Base-by-base conservation (phyloP, 2,329 filamentous ascomycete species). In the Akanthomyces lecanii region DNA sequence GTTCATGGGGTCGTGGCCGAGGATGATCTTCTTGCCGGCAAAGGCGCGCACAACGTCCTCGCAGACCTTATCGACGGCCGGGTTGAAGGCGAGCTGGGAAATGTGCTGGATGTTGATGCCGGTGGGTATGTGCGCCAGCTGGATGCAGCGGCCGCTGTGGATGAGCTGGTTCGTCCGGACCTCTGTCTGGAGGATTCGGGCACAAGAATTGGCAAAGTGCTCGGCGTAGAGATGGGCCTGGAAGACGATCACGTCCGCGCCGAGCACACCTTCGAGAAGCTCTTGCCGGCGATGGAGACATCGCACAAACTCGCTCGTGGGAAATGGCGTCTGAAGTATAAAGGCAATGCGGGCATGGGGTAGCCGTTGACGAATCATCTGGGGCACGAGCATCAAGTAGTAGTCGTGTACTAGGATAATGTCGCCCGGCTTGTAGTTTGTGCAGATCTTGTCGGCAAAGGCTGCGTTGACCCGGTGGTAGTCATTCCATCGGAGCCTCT, bases 221-320 rank as follows among this genome's bases (percentile, higher is more conserved):
- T 93, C 87, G 14, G 92, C 94, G 75, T 97, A 98, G 74, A 92
- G 95, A 78, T 92, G 95, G 7, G 92, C 95, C 76, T 98, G 94
- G 78, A 98, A 97, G 0, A 92, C 93, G 66, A 98, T 86, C 79
- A 98, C 87, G 75, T 97, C 97, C 61, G 94, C 87, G 21, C 94
- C 93, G 51, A 98, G 81, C 51, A 97, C 87, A 52, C 94, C 94
- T 68, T 95, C 91, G 18, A 98, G 81, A 7, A 98, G 83, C 73
- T 97, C 92, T 76, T 96, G 97, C 67, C 94, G 86, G 67, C 91
- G 87, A 42, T 91, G 90, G 63, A 97, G 81, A 74, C 93, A 97
- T 54, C 93, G 86, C 73, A 97, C 86, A 73, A 96, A 97, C 76
- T 98, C 94, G 81, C 91, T 96, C 77, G 92, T 97, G 45, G 94